Evolutionary conservation across 2,329 filamentous ascomycete species (phyloP), one percentile per base, ranked within the genome.

Genomic region (Fusarium haematococcum): DNA sequence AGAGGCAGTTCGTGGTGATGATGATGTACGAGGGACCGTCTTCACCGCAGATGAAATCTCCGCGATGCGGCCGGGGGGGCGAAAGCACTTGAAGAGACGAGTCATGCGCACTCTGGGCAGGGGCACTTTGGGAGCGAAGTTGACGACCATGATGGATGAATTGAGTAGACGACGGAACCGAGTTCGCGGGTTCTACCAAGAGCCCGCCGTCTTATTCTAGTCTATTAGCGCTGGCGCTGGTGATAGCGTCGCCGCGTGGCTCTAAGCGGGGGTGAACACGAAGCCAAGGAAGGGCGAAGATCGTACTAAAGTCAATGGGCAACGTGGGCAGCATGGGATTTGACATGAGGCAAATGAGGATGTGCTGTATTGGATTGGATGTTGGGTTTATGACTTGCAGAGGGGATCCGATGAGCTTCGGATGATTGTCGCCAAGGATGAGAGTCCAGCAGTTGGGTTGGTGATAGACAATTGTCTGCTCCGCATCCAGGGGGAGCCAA

Each of bases 361-460:
- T 62, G 43, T 60, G 54, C 33, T 45, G 37, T 18, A 37, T 37
- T 37, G 35, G 35, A 37, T 37, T 37, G 35, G 35, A 48, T 41
- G 18, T 48, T 48, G 43, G 23, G 43, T 48, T 48, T 48, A 48
- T 50, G 25, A 58, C 60, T 37, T n/a, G 57, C 63, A 67, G 50
- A 54, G 56, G 27, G 11, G 52, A 45, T 41, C 27, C 45, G 32
- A 61, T 13, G 16, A 56, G 54, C 41, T 68, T 48, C 48, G 58
- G 67, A 45, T 70, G 71, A 74, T 73, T 73, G 56, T 64, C 71
- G 63, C 18, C 71, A 63, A 73, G 71, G 71, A 62, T 50, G 25
- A 45, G 39, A 35, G 23, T 37, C 27, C 16, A 57, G 23, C 32
- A 25, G 25, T 27, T 30, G 23, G 18, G 35, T 57, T 37, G 48